Base-by-base conservation (phyloP, 1,139 yeast genomes). In the Suhomyces kunorum region DNA sequence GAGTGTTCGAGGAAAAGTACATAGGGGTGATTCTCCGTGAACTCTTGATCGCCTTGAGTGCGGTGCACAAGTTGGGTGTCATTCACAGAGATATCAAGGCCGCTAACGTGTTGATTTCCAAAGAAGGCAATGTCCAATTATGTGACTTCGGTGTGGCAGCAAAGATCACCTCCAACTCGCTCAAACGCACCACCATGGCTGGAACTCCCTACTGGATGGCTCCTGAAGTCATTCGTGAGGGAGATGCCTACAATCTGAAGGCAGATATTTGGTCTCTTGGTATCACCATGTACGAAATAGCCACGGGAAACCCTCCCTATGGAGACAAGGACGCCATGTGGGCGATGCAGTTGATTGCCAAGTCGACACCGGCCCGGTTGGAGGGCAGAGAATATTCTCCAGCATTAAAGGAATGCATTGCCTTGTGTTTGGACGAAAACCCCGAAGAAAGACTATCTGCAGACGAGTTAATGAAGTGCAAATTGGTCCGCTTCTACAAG, bases 191-290 rank as follows among this genome's bases (percentile, higher is more conserved):
- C 53, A 92, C 98, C 0, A 92, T 95, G 55, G 98, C 92, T 7
- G 98, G 99, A 0, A 92, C 98, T 0, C 98, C 99, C 1, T 92
- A 90, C 59, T 92, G 98, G 94, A 94, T 94, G 98, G 95, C 98
- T 0, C 98, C 98, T 0, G 98, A 92, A 61, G 98, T 92, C 18
- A 92, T 92, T 32, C 79, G 90, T 58, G 98, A 92, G 59, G 98
- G 98, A 23, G 85, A 85, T 15, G 74, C 84, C 2, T 88, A 88
- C 61, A 87, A 87, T 54, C 79, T 81, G 37, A 88, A 86, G 63
- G 96, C 94, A 0, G 96, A 88, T 59, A 86, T 88, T 8, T 88
- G 96, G 96, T 87, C 95, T 1, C 64, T 92, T 38, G 99, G 99
- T 13, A 87, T 94, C 43, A 92, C 98, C 0, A 73, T 89, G 7